Conservation (phyloP, 2,329 filamentous ascomycete species). For the Aspergillus proliferans region DNA sequence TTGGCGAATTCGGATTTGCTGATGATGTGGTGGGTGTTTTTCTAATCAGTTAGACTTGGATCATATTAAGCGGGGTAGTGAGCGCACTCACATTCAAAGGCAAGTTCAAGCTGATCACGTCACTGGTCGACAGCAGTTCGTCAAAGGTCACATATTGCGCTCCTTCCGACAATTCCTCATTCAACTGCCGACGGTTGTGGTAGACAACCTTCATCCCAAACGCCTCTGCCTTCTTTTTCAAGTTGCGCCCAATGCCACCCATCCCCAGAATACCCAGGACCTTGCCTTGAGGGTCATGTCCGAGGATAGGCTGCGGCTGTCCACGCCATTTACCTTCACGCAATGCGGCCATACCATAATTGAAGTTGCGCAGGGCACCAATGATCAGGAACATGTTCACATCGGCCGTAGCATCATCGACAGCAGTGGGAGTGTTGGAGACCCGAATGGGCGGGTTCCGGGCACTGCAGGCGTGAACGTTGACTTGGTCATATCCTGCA, state of each 20-base stretch:
- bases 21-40: constrained; percentile 69
- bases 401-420: constrained; percentile 79
- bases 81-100: constrained; percentile 64
- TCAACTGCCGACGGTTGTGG: constrained; percentile 61
- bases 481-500: constrained; percentile 80
- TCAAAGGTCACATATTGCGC: constrained; percentile 58
- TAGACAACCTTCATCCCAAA: constrained; percentile 74
- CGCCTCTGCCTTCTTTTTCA: constrained; percentile 65
- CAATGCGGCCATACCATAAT: constrained; percentile 58
- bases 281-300: constrained; percentile 74
- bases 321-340: constrained; percentile 65
- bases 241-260: constrained; percentile 75
- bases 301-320: constrained; percentile 47
- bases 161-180: constrained; percentile 42
- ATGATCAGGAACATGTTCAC: constrained; percentile 73
- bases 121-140: constrained; percentile 61
- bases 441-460: constrained; percentile 57
- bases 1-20: constrained; percentile 61
- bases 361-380: constrained; percentile 70
- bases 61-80: neutral
- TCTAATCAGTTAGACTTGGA: constrained; percentile 27
- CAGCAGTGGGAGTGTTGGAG: constrained; percentile 74
- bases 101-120: constrained; percentile 74
- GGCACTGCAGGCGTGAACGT: constrained; percentile 63
- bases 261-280: constrained; percentile 75